Evolutionary conservation across 2,329 filamentous ascomycete species (phyloP).

Genomic region (Scedosporium boydii): DNA sequence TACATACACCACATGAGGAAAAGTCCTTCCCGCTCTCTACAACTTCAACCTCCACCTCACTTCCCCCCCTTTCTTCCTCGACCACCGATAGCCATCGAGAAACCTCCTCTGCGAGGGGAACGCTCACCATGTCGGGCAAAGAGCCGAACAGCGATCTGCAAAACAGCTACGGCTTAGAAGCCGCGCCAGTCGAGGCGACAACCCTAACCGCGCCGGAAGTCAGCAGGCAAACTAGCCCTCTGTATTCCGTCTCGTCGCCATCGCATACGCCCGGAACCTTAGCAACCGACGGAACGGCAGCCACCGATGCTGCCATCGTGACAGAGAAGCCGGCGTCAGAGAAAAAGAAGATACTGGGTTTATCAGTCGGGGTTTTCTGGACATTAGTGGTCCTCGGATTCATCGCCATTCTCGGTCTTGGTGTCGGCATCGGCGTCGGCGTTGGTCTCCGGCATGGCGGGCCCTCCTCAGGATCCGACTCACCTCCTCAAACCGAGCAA

Average conservation of each 20-base stretch:
- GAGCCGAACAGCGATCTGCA: neutral
- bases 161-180: conserved; percentile 6
- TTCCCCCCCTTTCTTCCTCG: neutral
- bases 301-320: neutral
- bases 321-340: neutral
- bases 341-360: neutral
- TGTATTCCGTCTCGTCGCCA: neutral
- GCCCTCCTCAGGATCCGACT: neutral
- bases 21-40: too few relatives aligned
- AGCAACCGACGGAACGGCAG: neutral
- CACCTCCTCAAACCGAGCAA: neutral
- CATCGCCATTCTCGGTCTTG: neutral
- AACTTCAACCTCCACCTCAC: neutral
- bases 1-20: too few relatives aligned
- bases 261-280: neutral
- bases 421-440: conserved; percentile 3
- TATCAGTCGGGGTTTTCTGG: conserved; percentile 1
- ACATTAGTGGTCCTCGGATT: neutral
- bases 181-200: neutral
- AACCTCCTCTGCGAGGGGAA: neutral
- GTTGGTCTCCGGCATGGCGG: neutral
- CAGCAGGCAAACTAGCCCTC: neutral
- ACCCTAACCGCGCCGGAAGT: neutral
- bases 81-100: neutral
- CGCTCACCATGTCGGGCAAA: neutral